Evolutionary conservation across 1,284 basidiomycete genomes (phyloP).

Genomic region (Puccinia horiana): DNA sequence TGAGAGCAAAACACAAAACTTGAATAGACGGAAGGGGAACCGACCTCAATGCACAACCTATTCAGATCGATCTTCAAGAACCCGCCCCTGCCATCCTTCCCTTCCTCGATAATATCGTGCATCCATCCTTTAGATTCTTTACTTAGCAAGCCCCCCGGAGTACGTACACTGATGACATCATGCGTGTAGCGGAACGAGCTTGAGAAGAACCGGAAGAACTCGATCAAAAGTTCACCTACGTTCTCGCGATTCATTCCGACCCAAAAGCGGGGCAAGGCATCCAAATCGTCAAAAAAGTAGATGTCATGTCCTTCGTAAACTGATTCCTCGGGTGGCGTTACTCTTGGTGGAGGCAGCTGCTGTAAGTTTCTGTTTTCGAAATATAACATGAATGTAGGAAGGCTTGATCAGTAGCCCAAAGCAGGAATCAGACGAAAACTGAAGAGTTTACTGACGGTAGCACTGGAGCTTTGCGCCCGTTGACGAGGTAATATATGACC

Average conservation of each 20-base stretch:
- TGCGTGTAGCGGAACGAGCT: constrained; percentile 90
- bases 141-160: constrained; percentile 72
- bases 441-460: constrained; percentile 64
- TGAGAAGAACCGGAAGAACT: constrained; percentile 96
- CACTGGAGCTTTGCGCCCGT: constrained; percentile 92
- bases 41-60: constrained; percentile 86
- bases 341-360: constrained; percentile 56
- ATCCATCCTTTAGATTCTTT: constrained; percentile 93
- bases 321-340: constrained; percentile 67
- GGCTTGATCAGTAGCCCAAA: constrained; percentile 54
- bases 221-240: constrained; percentile 92
- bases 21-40: constrained; percentile 49
- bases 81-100: constrained; percentile 64
- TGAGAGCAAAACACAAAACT: background rate
- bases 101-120: constrained; percentile 69
- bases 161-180: constrained; percentile 85
- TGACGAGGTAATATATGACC: constrained; percentile 94
- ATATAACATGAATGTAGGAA: constrained; percentile 17
- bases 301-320: constrained; percentile 69
- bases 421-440: constrained; percentile 73
- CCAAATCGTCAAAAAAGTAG: constrained; percentile 95
- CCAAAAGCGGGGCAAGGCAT: constrained; percentile 85
- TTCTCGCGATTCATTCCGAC: constrained; percentile 87
- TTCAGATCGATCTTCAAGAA: constrained; percentile 79
- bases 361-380: constrained; percentile 56